Conservation (phyloP, 2,329 filamentous ascomycete genomes). For the Aureobasidium zeae region DNA sequence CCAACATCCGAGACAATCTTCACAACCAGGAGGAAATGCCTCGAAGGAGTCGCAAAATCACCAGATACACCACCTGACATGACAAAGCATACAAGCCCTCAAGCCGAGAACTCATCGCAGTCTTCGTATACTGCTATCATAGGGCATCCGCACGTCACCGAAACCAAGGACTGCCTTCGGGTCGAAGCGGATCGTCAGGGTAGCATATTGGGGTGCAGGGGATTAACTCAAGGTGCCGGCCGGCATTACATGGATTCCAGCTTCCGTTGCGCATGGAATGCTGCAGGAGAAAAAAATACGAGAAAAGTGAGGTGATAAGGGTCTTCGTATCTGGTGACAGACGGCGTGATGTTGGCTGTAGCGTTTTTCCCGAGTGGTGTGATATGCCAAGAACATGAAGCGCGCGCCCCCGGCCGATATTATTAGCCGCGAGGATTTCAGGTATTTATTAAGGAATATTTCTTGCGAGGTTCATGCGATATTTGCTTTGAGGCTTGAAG, state of each 20-base stretch:
- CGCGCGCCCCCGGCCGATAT: too few species aligned
- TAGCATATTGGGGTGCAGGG: too few species aligned
- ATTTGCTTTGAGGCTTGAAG: too few species aligned
- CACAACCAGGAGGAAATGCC: neutral
- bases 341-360: conserved; percentile 6
- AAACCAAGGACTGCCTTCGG: neutral
- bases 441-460: too few species aligned
- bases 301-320: conserved; percentile 6
- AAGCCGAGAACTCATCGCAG: conserved; percentile 1
- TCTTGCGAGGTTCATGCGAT: too few species aligned
- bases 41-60: neutral
- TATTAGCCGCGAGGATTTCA: too few species aligned
- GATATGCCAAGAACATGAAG: conserved; percentile 14
- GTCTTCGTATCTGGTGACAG: conserved; percentile 1
- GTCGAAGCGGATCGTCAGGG: too few species aligned
- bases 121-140: too few species aligned
- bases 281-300: neutral
- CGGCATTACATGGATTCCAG: too few species aligned
- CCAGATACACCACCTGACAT: conserved; percentile 13
- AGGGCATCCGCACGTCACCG: neutral
- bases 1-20: neutral
- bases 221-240: too few species aligned
- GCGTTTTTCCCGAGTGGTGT: conserved; percentile 5
- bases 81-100: neutral
- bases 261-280: too few species aligned